Evolutionary conservation across 2,329 filamentous ascomycete species (phyloP), one percentile per base, ranked within the genome.

Genomic region (Penicillium sp.): DNA sequence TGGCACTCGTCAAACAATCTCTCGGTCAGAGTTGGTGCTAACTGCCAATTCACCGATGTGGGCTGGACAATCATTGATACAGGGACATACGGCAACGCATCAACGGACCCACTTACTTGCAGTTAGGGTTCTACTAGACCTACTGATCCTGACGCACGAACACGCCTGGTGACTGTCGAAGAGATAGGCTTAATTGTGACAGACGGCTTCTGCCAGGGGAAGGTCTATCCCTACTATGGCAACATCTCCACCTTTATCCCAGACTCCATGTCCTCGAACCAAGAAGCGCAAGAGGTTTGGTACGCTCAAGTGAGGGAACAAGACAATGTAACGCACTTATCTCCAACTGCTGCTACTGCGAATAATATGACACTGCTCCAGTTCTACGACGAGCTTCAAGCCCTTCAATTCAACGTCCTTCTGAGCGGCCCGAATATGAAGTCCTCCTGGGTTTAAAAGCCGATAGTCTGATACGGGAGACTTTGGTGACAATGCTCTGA

Each of bases 401-500:
- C 30, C 30, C 11, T 35, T 7, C 30, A 35, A 9, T 35, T 35
- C 7, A 6, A 35, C 11, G 30, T 35, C 30, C 11, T 35, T 35
- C 30, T 35, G 7, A 35, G 7, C 30, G 30, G 30, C 11, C 30
- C 30, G 11, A 35, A 35, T 35, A 35, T 35, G 30, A 35, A 6
- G 23, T 35, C 30, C 7, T 6, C 30, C 30, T 35, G 30, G 30
- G 7, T 35, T 6, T 35, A 35, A n/a, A n/a, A n/a, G n/a, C n/a
- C n/a, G n/a, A n/a, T n/a, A n/a, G n/a, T n/a, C n/a, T n/a, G n/a
- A n/a, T n/a, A n/a, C n/a, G n/a, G 30, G 30, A 9, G 30, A 6
- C 7, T 35, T 35, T 35, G 30, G 30, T 35, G 7, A 35, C 30
- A 35, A 35, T 71, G n/a, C n/a, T n/a, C n/a, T n/a, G n/a, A n/a